Percentiles rank a stretch among this genome's conserved stretches.
These are phyloP conservation scores for Crithidia expoeki DNA, from an alignment of 208 protist species.

Conservation along the genomic window DNA sequence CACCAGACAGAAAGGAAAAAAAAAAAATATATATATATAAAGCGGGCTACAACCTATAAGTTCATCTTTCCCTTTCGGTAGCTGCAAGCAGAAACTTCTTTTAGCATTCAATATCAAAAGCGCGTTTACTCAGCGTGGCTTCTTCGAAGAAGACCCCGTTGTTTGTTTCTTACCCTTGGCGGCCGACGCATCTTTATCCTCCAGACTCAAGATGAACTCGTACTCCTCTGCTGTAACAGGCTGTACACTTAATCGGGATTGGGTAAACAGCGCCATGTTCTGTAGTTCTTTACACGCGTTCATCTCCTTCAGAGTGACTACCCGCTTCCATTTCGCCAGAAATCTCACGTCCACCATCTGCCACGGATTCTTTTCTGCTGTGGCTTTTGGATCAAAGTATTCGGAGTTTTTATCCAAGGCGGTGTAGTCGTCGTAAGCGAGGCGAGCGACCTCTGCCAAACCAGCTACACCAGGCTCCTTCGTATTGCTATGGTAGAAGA, in stretches of 20 bases:
- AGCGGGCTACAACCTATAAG: no score
- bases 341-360: conserved; percentile 87
- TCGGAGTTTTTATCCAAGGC: conserved; percentile 74
- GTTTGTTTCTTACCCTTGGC: neutral
- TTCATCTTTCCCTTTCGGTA: no score
- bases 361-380: conserved; percentile 75
- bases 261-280: conserved; percentile 75
- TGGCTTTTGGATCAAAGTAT: conserved; percentile 76
- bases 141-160: no score
- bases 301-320: conserved; percentile 60
- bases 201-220: conserved; percentile 60
- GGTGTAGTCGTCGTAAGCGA: conserved; percentile 77
- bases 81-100: no score
- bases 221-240: conserved; percentile 62
- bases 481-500: conserved; percentile 91
- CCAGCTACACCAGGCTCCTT: conserved; percentile 79
- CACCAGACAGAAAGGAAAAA: no score
- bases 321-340: conserved; percentile 60
- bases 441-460: conserved; percentile 58
- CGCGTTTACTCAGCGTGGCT: no score
- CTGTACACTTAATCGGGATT: conserved; percentile 79
- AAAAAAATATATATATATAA: no score
- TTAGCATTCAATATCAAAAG: no score
- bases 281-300: conserved; percentile 54
- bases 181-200: conserved; percentile 2